Evolutionary conservation across 805 yeast species (phyloP), one percentile per base, ranked within the genome.

Genomic region (Kodamaea nitidulidarum): DNA sequence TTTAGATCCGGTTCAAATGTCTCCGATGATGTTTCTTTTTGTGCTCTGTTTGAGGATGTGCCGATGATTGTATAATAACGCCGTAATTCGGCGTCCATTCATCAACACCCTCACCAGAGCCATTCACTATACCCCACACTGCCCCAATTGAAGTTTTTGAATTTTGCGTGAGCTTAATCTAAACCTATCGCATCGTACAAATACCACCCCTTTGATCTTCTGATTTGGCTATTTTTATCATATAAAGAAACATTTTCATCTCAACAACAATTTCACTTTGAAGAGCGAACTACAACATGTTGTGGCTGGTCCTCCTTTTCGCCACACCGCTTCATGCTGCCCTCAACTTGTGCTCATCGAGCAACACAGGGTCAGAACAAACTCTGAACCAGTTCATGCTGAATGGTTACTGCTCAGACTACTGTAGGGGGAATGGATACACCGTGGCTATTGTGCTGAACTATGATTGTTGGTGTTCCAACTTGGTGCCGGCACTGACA

Each of bases 401-500:
- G 21, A 74, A 69, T 46, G 88, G 88, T 3, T 53, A 50, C 8
- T 81, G 88, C 52, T 49, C 65, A 2, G 65, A 60, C 32, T 55
- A 61, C 15, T 81, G 87, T 51, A 12, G 40, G 1, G 46, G 40
- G 7, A 39, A 45, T n/a, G 74, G 73, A 6, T 71, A 62, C 44
- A 67, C 76, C 7, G 76, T 68, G 42, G 87, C 78, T 12, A 69
- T 81, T 29, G 57, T 80, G 26, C 78, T 65, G 46, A 67, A 64
- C n/a, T 44, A 59, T 27, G 27, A 61, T 33, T 81, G 88, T 55
- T 81, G 83, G 81, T 81, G 88, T 52, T 69, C 84, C 4, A 69
- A 80, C 49, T 45, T 50, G 7, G 56, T 70, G 15, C 86, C 87
- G 0, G 63, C 51, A 1, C 47, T 54, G 12, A 65, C 79, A 0